Evolutionary conservation across 805 yeast species (phyloP).

Genomic region (Ogataea pilisensis): DNA sequence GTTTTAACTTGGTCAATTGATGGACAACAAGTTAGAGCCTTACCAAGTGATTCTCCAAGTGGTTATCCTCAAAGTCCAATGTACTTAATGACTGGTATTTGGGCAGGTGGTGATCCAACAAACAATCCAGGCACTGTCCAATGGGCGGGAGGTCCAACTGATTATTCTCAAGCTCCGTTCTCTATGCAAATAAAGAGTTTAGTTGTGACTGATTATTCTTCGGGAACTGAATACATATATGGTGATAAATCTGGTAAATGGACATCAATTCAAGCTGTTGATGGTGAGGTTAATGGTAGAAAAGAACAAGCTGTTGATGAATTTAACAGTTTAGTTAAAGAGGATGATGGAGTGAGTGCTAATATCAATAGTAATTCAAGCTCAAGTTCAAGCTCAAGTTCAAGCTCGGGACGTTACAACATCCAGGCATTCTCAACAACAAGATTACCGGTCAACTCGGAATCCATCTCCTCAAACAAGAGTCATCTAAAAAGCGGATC

Average conservation of each 20-base stretch:
- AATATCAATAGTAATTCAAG: too few species aligned
- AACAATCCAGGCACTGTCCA: conserved; percentile 66
- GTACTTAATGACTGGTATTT: conserved; percentile 61
- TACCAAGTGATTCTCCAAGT: conserved; percentile 46
- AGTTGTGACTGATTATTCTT: conserved; percentile 64
- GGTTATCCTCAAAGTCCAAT: conserved; percentile 95
- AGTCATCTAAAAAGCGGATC: too few species aligned
- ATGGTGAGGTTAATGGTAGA: conserved; percentile 63
- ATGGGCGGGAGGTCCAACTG: conserved; percentile 80
- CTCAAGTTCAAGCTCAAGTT: conserved; percentile 7
- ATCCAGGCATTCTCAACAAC: too few species aligned
- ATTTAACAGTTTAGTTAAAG: conserved; percentile 35
- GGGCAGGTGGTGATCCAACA: conserved; percentile 80
- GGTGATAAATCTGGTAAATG: conserved; percentile 53
- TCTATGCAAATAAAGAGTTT: conserved; percentile 58
- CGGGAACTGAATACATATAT: conserved; percentile 56
- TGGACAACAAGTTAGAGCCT: conserved; percentile 62
- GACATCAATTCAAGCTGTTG: conserved; percentile 52
- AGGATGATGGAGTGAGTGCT: too few species aligned
- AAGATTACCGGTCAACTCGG: too few species aligned
- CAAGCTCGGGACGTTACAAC: too few species aligned
- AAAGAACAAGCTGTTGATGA: conserved; percentile 40
- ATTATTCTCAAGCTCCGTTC: conserved; percentile 64
- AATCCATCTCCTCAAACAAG: too few species aligned
- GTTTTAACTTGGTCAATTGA: conserved; percentile 68